phyloP scores from a whole-genome alignment of 805 yeast species.

The Starmerella davenportii region DNA sequence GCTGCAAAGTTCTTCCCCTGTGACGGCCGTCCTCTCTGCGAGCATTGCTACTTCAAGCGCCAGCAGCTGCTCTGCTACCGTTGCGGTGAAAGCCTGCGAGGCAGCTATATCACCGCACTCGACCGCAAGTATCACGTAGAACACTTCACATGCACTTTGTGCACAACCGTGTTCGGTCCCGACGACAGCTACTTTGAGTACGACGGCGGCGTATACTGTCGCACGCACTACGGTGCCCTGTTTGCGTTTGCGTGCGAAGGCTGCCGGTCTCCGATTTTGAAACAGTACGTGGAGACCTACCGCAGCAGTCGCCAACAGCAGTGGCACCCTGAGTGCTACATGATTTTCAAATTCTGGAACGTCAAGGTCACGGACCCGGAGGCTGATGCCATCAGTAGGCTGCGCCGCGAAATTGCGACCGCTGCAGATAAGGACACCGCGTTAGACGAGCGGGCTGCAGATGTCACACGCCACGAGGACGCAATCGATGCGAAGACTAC shows the following conservation, averaged over 20 bases:
- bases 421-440: slow-evolving; percentile 3
- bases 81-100: slow-evolving; percentile 72
- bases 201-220: slow-evolving; percentile 68
- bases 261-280: slow-evolving; percentile 74
- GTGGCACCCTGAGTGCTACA: slow-evolving; percentile 99
- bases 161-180: slow-evolving; percentile 69
- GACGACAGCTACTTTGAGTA: slow-evolving; percentile 88
- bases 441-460: slow-evolving; percentile 10
- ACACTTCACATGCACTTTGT: slow-evolving; percentile 81
- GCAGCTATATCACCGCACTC: slow-evolving; percentile 84
- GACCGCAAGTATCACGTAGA: slow-evolving; percentile 86
- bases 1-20: slow-evolving; percentile 78
- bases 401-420: slow-evolving; percentile 5
- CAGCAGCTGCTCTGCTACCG: slow-evolving; percentile 70
- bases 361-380: slow-evolving; percentile 39
- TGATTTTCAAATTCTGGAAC: slow-evolving; percentile 95
- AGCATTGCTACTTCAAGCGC: slow-evolving; percentile 76
- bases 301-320: slow-evolving; percentile 84
- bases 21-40: slow-evolving; percentile 58
- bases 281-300: slow-evolving; percentile 82
- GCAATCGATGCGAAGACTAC: slow-evolving; percentile 41
- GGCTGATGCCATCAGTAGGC: slow-evolving; percentile 3
- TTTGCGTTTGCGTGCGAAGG: slow-evolving; percentile 87
- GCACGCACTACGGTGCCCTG: slow-evolving; percentile 71
- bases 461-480: slow-evolving; percentile 30